A percentile compares a stretch with the other conserved stretches of the same genome.
These are phyloP conservation scores for Pouteria campechiana DNA, from an alignment of 179 eudicot genomes.

Conservation along the genomic window DNA sequence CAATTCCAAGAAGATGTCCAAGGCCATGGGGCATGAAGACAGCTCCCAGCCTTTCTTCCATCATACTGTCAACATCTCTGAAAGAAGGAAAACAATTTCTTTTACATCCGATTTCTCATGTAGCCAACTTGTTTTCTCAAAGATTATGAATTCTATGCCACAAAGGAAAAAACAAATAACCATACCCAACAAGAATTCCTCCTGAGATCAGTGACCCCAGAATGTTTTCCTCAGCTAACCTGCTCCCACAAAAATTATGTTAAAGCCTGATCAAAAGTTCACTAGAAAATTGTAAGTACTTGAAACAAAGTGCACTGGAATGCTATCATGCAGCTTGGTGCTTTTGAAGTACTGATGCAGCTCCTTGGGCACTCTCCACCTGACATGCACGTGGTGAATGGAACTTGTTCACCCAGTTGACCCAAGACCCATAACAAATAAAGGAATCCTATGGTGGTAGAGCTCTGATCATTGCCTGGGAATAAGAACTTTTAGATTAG, in stretches of 20 bases:
- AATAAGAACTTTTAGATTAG: no score
- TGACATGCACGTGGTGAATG: no score
- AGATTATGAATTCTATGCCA: neutral
- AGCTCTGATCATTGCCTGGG: no score
- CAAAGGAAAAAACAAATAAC: neutral
- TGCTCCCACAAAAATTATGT: constrained; percentile 27
- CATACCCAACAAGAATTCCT: constrained; percentile 60
- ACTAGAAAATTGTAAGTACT: constrained; percentile 1
- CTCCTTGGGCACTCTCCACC: no score
- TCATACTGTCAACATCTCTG: constrained; percentile 81
- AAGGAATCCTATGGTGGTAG: no score
- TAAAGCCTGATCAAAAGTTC: neutral
- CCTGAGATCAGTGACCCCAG: constrained; percentile 67
- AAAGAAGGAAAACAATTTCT: constrained; percentile 2
- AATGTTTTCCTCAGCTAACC: constrained; percentile 69
- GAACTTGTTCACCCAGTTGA: no score
- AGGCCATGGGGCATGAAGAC: constrained; percentile 98
- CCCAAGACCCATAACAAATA: no score
- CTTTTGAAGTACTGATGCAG: no score
- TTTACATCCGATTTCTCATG: no score
- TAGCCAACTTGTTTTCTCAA: no score
- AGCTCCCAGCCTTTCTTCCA: constrained; percentile 73
- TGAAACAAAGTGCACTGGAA: no score
- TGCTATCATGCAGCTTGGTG: no score
- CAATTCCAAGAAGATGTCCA: constrained; percentile 93